Conservation (phyloP, 2,329 filamentous ascomycete species). For the Aspergillus ochraceoroseus region DNA sequence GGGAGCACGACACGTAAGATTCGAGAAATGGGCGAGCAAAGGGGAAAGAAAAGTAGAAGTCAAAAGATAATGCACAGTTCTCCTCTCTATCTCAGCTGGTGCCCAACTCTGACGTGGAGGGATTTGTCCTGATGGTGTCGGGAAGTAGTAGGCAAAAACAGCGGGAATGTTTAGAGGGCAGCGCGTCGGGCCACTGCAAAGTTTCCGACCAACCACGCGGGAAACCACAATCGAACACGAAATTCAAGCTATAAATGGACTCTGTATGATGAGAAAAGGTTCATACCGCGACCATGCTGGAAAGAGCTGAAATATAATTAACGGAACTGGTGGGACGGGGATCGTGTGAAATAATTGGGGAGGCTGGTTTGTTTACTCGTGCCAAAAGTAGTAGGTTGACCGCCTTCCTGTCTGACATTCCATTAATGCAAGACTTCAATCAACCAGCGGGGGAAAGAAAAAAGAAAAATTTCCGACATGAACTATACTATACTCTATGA, state of each 20-base stretch:
- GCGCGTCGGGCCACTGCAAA: constrained; percentile 17
- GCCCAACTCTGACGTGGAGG: neutral
- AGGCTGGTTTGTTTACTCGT: constrained; percentile 21
- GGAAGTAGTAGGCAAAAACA: constrained; percentile 1
- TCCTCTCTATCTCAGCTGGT: neutral
- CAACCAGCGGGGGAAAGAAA: no score
- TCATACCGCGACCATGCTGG: no score
- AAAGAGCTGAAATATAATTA: no score
- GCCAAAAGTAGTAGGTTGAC: constrained; percentile 2
- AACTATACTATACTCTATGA: no score
- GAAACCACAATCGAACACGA: constrained; percentile 3
- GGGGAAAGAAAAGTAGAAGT: constrained; percentile 1
- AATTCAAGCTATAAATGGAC: neutral
- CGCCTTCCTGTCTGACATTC: constrained; percentile 2
- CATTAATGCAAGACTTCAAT: no score
- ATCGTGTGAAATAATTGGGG: constrained; percentile 16
- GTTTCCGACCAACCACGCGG: constrained; percentile 5
- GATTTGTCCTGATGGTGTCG: neutral
- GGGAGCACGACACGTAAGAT: no score
- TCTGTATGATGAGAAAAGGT: no score
- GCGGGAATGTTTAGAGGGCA: constrained; percentile 12
- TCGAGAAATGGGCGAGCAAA: constrained; percentile 5
- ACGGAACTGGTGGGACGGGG: neutral
- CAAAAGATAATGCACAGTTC: neutral
- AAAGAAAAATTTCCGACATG: no score